Evolutionary conservation across 2,329 filamentous ascomycete genomes (phyloP).

Genomic region (Penicillium fuscoglaucum): DNA sequence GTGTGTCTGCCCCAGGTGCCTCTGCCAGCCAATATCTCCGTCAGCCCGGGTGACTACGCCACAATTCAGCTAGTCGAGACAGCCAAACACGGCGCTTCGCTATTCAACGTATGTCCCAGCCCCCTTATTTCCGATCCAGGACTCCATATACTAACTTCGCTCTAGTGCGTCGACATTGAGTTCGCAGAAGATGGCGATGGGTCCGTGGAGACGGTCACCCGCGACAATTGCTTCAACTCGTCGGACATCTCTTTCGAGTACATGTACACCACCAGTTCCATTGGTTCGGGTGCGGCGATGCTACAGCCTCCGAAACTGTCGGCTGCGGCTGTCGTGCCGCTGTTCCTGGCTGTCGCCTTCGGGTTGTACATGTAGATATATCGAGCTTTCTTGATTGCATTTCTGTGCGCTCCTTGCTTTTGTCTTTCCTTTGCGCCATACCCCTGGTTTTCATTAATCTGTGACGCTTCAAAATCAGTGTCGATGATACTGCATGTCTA

Average conservation of each 20-base stretch:
- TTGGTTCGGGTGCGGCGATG: slow-evolving; percentile 27
- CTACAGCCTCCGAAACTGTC: slow-evolving; percentile 18
- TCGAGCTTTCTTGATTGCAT: slow-evolving; percentile 18
- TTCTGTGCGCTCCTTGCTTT: slow-evolving; percentile 17
- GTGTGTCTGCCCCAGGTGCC: slow-evolving; percentile 90
- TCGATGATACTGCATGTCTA: slow-evolving; percentile 5
- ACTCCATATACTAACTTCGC: neutral
- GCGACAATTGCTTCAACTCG: slow-evolving; percentile 86
- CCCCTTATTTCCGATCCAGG: neutral
- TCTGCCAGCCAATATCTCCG: slow-evolving; percentile 68
- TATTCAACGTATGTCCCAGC: slow-evolving; percentile 68
- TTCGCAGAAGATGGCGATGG: slow-evolving; percentile 76
- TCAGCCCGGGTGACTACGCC: slow-evolving; percentile 79
- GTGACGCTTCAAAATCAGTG: slow-evolving; percentile 15
- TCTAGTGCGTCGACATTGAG: slow-evolving; percentile 88
- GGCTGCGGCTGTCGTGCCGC: slow-evolving; percentile 24
- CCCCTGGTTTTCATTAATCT: slow-evolving; percentile 20
- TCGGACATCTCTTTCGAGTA: slow-evolving; percentile 72
- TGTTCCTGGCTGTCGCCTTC: slow-evolving; percentile 28
- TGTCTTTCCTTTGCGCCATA: slow-evolving; percentile 19
- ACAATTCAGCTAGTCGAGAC: slow-evolving; percentile 86
- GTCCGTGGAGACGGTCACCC: slow-evolving; percentile 68
- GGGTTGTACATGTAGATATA: slow-evolving; percentile 20
- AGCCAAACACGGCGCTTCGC: slow-evolving; percentile 76
- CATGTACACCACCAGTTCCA: slow-evolving; percentile 58